A percentile compares a stretch with the other conserved stretches of the same genome.
Conservation (phyloP, 148 eudicot genomes). For the Persicaria tinctoria region DNA sequence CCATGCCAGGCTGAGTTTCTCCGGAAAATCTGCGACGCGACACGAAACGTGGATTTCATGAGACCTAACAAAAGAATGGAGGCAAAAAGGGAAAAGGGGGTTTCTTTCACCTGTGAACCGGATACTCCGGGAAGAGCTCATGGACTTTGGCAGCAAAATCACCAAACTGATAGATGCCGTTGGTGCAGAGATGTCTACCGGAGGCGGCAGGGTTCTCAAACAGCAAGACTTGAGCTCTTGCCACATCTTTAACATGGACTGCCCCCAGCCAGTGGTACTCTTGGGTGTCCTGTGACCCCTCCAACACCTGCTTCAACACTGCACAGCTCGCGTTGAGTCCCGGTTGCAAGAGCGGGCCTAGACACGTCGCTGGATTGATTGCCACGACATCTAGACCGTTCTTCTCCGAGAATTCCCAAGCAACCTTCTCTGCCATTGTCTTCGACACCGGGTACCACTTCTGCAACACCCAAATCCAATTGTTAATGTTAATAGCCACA, state of each 20-base stretch:
- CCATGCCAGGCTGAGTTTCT: constrained; percentile 74
- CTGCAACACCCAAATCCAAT: constrained; percentile 24
- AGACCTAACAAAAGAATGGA: neutral
- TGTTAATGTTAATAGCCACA: neutral
- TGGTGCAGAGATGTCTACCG: constrained; percentile 85
- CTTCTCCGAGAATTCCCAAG: constrained; percentile 68
- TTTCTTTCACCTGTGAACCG: constrained; percentile 52
- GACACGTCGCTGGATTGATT: constrained; percentile 77
- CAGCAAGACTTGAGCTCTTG: constrained; percentile 61
- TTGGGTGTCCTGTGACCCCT: constrained; percentile 80
- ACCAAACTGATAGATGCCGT: constrained; percentile 78
- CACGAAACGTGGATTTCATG: neutral
- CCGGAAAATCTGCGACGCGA: constrained; percentile 49
- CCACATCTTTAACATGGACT: constrained; percentile 89
- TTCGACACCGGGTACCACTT: constrained; percentile 93
- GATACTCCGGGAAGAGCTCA: constrained; percentile 64
- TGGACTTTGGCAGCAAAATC: constrained; percentile 68
- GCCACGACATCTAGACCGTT: constrained; percentile 59
- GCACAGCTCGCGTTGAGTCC: constrained; percentile 80
- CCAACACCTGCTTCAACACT: constrained; percentile 60
- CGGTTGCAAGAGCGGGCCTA: constrained; percentile 74
- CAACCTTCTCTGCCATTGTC: constrained; percentile 78
- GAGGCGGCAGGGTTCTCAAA: constrained; percentile 65
- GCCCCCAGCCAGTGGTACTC: constrained; percentile 88
- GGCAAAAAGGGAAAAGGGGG: neutral